Evolutionary conservation across 2,329 filamentous ascomycete genomes (phyloP), one percentile per base, ranked within the genome.

Genomic region (Claviceps humidiphila): DNA sequence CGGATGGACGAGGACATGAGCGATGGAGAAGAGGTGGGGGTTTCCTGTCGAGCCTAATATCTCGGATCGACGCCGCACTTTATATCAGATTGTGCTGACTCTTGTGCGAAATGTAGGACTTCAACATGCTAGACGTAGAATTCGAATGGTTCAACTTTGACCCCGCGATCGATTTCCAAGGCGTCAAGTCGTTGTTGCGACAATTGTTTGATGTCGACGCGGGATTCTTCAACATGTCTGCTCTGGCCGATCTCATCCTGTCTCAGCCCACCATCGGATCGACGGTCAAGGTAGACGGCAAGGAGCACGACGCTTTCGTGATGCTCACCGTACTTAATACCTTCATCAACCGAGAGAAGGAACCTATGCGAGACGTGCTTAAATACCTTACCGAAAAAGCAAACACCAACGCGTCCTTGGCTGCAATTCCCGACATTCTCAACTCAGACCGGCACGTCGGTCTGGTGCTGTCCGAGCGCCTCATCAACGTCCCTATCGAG

Each of bases 61-160:
- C 7, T 11, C 1, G 30, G 9, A 34, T 34, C 30, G 30, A 34
- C 3, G 30, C 30, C 30, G 30, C 30, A 34, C 9, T 11, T 11
- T 34, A 4, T 11, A 34, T 34, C 30, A 34, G 30, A 34, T 9
- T 34, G 1, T 11, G 30, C 30, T 34, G 30, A 34, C 30, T 44
- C 11, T 9, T n/a, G 16, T 5, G 16, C 14, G 16, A 26, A 26
- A 45, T 22, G 22, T 3, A 95, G 87, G 88, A 95, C 63, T 85
- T 89, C 63, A 87, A 95, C 65, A 85, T 91, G 67, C 82, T 98
- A 58, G 85, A 97, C 64, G 89, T 97, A 53, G 91, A 97, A 58
- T 98, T 98, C 63, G 93, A 98, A 73, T 97, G 89, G 87, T 98
- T 97, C 73, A 94, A 96, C 70, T 95, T 91, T 56, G 85, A 93